These are phyloP conservation scores for Tolypocladium tundrense DNA, from an alignment of 2,329 filamentous ascomycete species.

Conservation along the genomic window DNA sequence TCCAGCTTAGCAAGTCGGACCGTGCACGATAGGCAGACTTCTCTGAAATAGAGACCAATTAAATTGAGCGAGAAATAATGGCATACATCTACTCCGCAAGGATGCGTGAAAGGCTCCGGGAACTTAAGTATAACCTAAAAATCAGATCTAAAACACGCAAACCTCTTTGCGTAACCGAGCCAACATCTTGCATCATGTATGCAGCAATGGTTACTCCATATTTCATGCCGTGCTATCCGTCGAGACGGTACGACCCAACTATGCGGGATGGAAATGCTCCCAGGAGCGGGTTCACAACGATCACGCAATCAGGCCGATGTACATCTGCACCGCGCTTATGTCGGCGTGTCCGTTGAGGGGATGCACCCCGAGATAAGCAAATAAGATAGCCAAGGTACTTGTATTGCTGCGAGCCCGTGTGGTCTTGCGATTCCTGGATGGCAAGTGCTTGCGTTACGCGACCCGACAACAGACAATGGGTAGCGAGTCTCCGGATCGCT, in stretches of 20 bases:
- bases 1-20: too few species aligned
- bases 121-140: too few species aligned
- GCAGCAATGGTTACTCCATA: not conserved
- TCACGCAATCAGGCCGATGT: not conserved
- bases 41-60: too few species aligned
- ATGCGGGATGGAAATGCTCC: not conserved
- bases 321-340: not conserved
- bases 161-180: not conserved
- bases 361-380: not conserved
- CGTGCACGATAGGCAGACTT: too few species aligned
- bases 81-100: not conserved
- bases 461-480: not conserved
- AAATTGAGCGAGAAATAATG: not conserved
- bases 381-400: not conserved
- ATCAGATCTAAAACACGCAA: not conserved
- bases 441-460: too few species aligned
- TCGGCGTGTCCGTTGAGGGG: not conserved
- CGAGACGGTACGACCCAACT: not conserved
- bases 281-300: not conserved
- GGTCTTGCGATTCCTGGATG: too few species aligned
- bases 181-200: not conserved
- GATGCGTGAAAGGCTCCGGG: too few species aligned
- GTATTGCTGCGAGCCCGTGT: not conserved
- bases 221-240: not conserved
- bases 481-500: not conserved